phyloP scores from a whole-genome alignment of 306 rosid genomes.

The Sophora flavescens region DNA sequence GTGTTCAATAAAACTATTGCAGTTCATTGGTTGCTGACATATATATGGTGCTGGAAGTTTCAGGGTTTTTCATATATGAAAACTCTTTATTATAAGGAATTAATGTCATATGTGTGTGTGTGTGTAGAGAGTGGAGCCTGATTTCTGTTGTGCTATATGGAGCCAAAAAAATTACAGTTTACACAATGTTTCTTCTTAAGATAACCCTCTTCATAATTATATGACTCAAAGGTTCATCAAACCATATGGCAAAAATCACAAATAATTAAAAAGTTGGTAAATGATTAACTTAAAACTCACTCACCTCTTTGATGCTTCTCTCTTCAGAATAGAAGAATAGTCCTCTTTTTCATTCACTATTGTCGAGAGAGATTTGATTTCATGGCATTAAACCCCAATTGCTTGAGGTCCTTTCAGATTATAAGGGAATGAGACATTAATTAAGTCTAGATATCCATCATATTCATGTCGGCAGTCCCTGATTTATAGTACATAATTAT shows the following conservation, averaged over 20 bases:
- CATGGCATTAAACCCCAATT: conserved; percentile 10
- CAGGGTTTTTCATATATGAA: background rate
- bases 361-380: conserved; percentile 10
- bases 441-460: too few species aligned
- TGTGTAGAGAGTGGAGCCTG: background rate
- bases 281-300: background rate
- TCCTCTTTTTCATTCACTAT: conserved; percentile 20
- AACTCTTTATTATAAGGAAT: background rate
- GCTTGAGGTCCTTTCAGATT: conserved; percentile 10
- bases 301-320: conserved; percentile 3
- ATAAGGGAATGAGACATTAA: background rate
- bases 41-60: background rate
- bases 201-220: too few species aligned
- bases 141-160: background rate
- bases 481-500: too few species aligned
- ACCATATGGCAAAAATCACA: too few species aligned
- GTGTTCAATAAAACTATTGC: conserved; percentile 15
- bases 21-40: background rate
- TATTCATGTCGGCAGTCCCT: conserved; percentile 32
- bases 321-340: conserved; percentile 8
- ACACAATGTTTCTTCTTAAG: too few species aligned
- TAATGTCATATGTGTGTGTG: background rate
- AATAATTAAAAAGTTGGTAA: too few species aligned
- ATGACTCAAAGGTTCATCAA: too few species aligned
- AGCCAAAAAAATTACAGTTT: too few species aligned